Percentiles rank a stretch among this genome's conserved stretches.
Conservation (phyloP, 768 basidiomycete species). For the Tylopilus balloui region DNA sequence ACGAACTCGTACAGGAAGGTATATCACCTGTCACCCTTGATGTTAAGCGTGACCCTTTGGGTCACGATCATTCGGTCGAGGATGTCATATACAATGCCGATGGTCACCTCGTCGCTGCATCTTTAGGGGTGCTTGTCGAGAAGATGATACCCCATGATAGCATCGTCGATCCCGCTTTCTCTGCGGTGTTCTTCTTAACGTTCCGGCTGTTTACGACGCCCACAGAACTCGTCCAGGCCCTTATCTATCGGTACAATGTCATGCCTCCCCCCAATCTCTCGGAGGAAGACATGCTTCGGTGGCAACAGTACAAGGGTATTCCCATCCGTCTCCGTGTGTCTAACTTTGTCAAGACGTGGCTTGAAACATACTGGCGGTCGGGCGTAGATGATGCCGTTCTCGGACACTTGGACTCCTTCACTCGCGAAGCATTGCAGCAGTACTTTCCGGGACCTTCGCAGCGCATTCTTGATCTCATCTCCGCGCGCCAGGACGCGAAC, state of each 20-base stretch:
- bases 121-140: slow-evolving; percentile 85
- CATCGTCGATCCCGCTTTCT: slow-evolving; percentile 82
- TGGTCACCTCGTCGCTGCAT: slow-evolving; percentile 87
- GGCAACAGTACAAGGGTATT: slow-evolving; percentile 84
- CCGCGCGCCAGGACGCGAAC: slow-evolving; percentile 47
- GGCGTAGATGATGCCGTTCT: slow-evolving; percentile 66
- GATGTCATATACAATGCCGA: slow-evolving; percentile 91
- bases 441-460: slow-evolving; percentile 69
- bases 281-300: slow-evolving; percentile 59
- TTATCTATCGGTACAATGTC: slow-evolving; percentile 83
- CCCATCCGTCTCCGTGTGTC: slow-evolving; percentile 89
- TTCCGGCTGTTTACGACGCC: slow-evolving; percentile 90
- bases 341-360: slow-evolving; percentile 92
- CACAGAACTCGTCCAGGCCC: slow-evolving; percentile 63
- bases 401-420: slow-evolving; percentile 54
- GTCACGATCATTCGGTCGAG: slow-evolving; percentile 75
- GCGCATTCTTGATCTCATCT: slow-evolving; percentile 66
- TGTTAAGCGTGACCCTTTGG: slow-evolving; percentile 36
- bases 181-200: slow-evolving; percentile 89
- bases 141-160: slow-evolving; percentile 96
- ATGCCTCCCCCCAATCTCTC: slow-evolving; percentile 55
- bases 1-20: slow-evolving; percentile 51
- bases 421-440: slow-evolving; percentile 51
- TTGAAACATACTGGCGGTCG: slow-evolving; percentile 87
- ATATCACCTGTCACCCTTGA: slow-evolving; percentile 44